phyloP scores from a whole-genome alignment of 768 basidiomycete genomes.

The Trametes meyenii region DNA sequence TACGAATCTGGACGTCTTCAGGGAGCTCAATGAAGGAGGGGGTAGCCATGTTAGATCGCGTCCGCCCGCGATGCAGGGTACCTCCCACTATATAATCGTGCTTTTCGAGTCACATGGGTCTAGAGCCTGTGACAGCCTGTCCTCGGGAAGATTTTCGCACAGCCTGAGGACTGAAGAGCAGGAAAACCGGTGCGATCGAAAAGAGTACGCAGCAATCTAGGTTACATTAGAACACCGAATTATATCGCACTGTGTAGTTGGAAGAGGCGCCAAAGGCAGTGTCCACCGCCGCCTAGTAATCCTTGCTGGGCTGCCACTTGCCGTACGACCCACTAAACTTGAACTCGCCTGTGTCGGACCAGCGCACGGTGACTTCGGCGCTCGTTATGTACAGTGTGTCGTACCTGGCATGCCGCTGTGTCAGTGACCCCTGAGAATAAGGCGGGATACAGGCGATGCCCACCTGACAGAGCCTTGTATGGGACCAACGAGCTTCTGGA shows the following conservation, averaged over 20 bases:
- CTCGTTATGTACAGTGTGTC: slow-evolving; percentile 42
- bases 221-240: slow-evolving; percentile 3
- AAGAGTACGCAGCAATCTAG: background rate
- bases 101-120: no score
- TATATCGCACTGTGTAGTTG: background rate
- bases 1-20: background rate
- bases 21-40: background rate
- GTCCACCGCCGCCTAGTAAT: background rate
- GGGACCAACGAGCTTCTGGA: slow-evolving; percentile 25
- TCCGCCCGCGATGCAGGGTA: no score
- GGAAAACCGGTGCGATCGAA: background rate
- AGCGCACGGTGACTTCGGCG: slow-evolving; percentile 47
- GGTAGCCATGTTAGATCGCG: no score
- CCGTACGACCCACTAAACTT: slow-evolving; percentile 59
- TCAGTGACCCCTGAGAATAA: background rate
- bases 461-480: slow-evolving; percentile 43
- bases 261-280: no score
- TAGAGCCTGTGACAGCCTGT: no score
- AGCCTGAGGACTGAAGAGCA: no score
- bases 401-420: slow-evolving; percentile 37
- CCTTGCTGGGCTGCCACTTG: slow-evolving; percentile 11
- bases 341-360: slow-evolving; percentile 54
- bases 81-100: no score
- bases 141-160: no score
- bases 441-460: slow-evolving; percentile 1